Base-by-base conservation (phyloP, 176 grass and related monocot genomes). In the barley (Hordeum vulgare) region DNA sequence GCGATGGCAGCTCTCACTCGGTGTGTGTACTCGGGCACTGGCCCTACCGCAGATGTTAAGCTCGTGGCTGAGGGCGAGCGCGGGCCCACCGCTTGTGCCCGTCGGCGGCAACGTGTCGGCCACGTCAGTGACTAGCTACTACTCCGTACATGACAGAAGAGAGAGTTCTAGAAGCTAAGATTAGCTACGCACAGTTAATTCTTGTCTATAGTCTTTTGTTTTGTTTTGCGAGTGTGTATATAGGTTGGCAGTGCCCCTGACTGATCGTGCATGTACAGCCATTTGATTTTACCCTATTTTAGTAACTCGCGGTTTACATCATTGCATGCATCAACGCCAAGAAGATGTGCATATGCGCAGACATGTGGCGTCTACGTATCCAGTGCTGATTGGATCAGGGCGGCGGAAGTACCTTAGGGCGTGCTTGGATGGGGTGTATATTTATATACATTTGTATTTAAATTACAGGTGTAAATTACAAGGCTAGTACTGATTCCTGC, bases 91-190 rank as follows among this genome's bases (percentile, higher is more conserved):
- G 9, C 0, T 13, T 9, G 0, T 6, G 29, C 45, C 4, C 62
- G 42, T 23, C 3, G 42, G n/a, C 33, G 11, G 42, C 41, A 8
- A 7, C 47, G 47, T 51, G 51, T 54, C 41, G 40, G 41, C 34
- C 12, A 34, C 42, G 57, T 31, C 29, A 31, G 2, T 31, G 29
- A 31, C 29, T 31, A 31, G 29, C 29, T 31, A 31, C 29, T 31
- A n/a, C n/a, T n/a, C n/a, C 37, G 35, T 70, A 11, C 42, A 20
- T 61, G 21, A 60, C 78, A 28, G 44, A 2, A 14, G 3, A 71
- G 65, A 54, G 80, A 41, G 41, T 78, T 88, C 74, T 83, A 18
- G 74, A 88, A 78, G 74, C 25, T 54, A 63, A 17, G 80, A 64
- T 63, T 61, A 82, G 14, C 39, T 45, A 9, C 11, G 67, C 40